phyloP scores from a whole-genome alignment of 371 early-diverging fungal species.

The Mortierella sp. region DNA sequence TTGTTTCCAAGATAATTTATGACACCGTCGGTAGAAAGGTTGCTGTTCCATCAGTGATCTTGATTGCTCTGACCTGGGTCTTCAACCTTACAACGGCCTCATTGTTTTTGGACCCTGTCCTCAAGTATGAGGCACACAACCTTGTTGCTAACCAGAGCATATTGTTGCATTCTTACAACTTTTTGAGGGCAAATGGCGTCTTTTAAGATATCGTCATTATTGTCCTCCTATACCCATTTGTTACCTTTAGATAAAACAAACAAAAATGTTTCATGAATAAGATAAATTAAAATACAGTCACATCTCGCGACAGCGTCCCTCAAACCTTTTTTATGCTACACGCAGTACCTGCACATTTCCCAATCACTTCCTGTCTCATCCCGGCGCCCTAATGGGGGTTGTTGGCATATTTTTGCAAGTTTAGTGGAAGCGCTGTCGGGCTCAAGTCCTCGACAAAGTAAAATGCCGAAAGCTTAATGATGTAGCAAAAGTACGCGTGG shows the following conservation, averaged over 20 bases:
- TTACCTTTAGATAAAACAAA: not conserved
- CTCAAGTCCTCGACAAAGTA: too few relatives aligned
- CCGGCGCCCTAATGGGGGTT: too few relatives aligned
- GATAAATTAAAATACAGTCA: not conserved
- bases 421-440: too few relatives aligned
- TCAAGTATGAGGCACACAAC: slow-evolving; percentile 42
- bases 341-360: not conserved
- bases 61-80: slow-evolving; percentile 44
- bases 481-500: too few relatives aligned
- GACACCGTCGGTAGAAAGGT: slow-evolving; percentile 40
- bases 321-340: too few relatives aligned
- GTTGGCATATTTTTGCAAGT: too few relatives aligned
- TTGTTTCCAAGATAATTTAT: slow-evolving; percentile 35
- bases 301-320: too few relatives aligned
- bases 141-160: slow-evolving; percentile 35
- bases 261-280: not conserved
- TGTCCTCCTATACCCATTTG: not conserved
- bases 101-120: slow-evolving; percentile 44
- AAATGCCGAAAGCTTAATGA: too few relatives aligned
- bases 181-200: slow-evolving; percentile 41
- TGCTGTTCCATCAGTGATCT: slow-evolving; percentile 24
- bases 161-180: slow-evolving; percentile 36
- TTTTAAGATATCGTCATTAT: slow-evolving; percentile 17
- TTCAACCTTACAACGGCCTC: slow-evolving; percentile 43
- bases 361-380: too few relatives aligned